Evolutionary conservation across 2,329 filamentous ascomycete genomes (phyloP).

Genomic region (Colletotrichum sp.): DNA sequence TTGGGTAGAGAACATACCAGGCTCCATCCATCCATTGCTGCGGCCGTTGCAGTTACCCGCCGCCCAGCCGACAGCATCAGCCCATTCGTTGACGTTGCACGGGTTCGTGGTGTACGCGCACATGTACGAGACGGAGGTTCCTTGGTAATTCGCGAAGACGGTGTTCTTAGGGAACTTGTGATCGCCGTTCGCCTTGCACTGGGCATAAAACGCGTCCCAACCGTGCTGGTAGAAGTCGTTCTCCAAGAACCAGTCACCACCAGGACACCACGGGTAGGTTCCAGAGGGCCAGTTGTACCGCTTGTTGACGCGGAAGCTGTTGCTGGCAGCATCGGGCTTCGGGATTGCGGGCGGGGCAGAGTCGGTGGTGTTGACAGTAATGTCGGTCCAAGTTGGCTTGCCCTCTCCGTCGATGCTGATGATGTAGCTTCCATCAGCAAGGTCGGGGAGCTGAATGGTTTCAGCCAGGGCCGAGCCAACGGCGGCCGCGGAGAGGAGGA

Average conservation of each 20-base stretch:
- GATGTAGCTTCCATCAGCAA: neutral
- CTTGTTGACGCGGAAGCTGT: neutral
- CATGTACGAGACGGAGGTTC: neutral
- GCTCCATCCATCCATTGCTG: neutral
- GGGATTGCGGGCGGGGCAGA: neutral
- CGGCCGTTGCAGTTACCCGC: neutral
- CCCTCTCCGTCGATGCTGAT: neutral
- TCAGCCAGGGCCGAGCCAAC: neutral
- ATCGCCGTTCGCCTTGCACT: neutral
- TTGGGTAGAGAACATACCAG: neutral
- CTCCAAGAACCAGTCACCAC: neutral
- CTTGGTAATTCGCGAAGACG: neutral
- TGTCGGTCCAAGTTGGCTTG: neutral
- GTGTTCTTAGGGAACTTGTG: neutral
- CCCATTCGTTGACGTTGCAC: neutral
- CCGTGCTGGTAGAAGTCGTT: neutral
- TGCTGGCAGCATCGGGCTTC: neutral
- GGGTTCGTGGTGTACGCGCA: neutral
- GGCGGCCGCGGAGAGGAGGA: neutral
- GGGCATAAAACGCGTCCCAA: neutral
- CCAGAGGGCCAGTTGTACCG: neutral
- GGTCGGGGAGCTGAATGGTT: neutral
- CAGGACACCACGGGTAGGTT: neutral
- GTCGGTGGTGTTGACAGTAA: neutral
- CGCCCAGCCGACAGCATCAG: neutral